A percentile compares a stretch with the other conserved stretches of the same genome.
Evolutionary conservation across 169 alveolate genomes (phyloP).

Genomic region (Babesia microti): DNA sequence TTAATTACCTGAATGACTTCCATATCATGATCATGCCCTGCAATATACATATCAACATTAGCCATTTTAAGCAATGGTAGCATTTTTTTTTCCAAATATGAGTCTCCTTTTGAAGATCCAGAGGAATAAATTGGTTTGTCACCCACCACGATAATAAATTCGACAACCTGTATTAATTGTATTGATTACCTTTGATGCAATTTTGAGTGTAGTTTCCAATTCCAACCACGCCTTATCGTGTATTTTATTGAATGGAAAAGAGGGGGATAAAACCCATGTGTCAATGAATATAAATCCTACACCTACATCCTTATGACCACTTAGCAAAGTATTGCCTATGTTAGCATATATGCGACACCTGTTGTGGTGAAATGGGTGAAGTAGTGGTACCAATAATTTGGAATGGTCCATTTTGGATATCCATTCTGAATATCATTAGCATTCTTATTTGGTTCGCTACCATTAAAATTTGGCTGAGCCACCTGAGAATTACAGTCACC

Average conservation of each 20-base stretch:
- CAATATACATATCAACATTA: slow-evolving; percentile 75
- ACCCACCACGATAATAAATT: slow-evolving; percentile 77
- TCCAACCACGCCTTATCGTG: slow-evolving; percentile 73
- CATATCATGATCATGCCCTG: slow-evolving; percentile 77
- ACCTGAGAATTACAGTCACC: slow-evolving; percentile 67
- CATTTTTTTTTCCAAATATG: slow-evolving; percentile 60
- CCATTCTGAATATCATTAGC: slow-evolving; percentile 25
- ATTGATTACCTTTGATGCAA: slow-evolving; percentile 66
- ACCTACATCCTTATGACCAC: slow-evolving; percentile 69
- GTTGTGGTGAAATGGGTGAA: slow-evolving; percentile 66
- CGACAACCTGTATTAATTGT: no score
- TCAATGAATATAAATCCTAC: slow-evolving; percentile 74
- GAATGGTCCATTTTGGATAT: slow-evolving; percentile 76
- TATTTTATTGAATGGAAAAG: slow-evolving; percentile 71
- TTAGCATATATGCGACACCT: slow-evolving; percentile 26
- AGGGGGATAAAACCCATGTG: slow-evolving; percentile 74
- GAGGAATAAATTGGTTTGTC: slow-evolving; percentile 77
- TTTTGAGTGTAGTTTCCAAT: slow-evolving; percentile 65
- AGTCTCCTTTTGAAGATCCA: slow-evolving; percentile 75
- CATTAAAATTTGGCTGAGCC: slow-evolving; percentile 54
- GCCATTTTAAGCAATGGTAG: slow-evolving; percentile 73
- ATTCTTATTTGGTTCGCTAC: slow-evolving; percentile 24
- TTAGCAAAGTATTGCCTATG: neutral
- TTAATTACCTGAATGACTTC: slow-evolving; percentile 53
- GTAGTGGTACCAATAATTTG: slow-evolving; percentile 83